Conservation (phyloP, 352 stramenopile genomes). For the Globisporangium megalacanthum region DNA sequence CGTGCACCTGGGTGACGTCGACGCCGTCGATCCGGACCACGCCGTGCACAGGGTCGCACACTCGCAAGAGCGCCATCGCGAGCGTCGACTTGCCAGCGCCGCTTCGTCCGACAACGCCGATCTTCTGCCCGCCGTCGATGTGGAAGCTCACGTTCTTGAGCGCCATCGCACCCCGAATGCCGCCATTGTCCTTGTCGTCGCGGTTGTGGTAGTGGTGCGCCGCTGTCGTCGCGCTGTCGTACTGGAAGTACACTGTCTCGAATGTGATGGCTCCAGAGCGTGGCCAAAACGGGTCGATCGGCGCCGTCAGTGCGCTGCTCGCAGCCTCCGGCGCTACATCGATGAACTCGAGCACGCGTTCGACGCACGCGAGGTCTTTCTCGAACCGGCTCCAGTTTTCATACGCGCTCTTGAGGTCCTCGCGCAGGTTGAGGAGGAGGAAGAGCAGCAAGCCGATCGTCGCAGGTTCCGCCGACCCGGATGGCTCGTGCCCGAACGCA, state of each 20-base stretch:
- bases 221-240: slow-evolving; percentile 2
- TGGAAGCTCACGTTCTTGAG: slow-evolving; percentile 47
- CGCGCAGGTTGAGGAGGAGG: slow-evolving; percentile 33
- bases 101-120: slow-evolving; percentile 56
- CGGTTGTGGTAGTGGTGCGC: slow-evolving; percentile 24
- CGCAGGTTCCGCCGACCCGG: slow-evolving; percentile 5
- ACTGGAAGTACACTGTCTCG: slow-evolving; percentile 27
- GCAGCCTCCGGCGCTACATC: slow-evolving; percentile 9
- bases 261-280: slow-evolving; percentile 27
- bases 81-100: slow-evolving; percentile 57
- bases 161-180: slow-evolving; percentile 14
- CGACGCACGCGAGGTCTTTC: slow-evolving; percentile 24
- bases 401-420: slow-evolving; percentile 13
- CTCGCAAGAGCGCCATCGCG: slow-evolving; percentile 50
- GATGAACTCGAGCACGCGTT: slow-evolving; percentile 38
- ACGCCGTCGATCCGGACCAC: slow-evolving; percentile 87
- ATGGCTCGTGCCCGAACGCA: slow-evolving; percentile 20
- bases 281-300: slow-evolving; percentile 23
- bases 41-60: slow-evolving; percentile 33
- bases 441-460: slow-evolving; percentile 38
- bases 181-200: not conserved
- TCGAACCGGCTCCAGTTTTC: slow-evolving; percentile 33
- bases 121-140: slow-evolving; percentile 41
- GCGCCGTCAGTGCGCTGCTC: not conserved
- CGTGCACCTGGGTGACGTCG: slow-evolving; percentile 46